Evolutionary conservation across 805 yeast genomes (phyloP), one percentile per base, ranked within the genome.

Genomic region (Schizosaccharomyces cryophilus): DNA sequence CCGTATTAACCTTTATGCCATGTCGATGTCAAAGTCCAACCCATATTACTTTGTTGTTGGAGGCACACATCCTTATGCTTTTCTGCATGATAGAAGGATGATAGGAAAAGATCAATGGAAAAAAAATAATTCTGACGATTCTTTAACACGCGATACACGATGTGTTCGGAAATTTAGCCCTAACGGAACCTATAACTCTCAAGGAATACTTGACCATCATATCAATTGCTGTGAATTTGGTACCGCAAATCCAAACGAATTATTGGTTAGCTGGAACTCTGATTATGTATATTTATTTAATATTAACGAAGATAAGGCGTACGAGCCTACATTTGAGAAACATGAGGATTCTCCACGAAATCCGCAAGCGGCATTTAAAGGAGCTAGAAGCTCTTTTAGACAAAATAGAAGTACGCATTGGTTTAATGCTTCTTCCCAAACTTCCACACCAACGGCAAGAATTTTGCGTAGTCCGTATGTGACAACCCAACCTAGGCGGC

Each of bases 1-100:
- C 11, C 59, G 60, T 9, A 62, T 64, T 42, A 54, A 61, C 21
- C 59, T 64, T 6, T 61, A 60, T 26, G 62, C 66, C 17, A 26
- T 64, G 15, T 62, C 66, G 13, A 29, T 64, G 19, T 59, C 66
- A 17, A 60, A 63, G 6, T 48, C 45, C 24, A 66, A 64, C 47
- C 64, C 66, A 3, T 66, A 64, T 35, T 64, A 64, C 51, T 35
- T 64, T 15, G 66, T 55, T 4, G 30, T 64, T n/a, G 66, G 66
- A 21, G 66, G 66, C 9, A 30, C 61, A 17, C 66, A 62, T 48
- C 59, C 62, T 11, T 47, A 48, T n/a, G 45, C 64, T 1, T 64
- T 64, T 42, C 61, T 64, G 19, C 64, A 64, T 56, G 66, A 64
- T 51, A 63, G 66, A 9, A 47, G 66, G n/a, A 64, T 58, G 51